Evolutionary conservation across 73 alveolate genomes (phyloP).

Genomic region (Stentor coeruleus): DNA sequence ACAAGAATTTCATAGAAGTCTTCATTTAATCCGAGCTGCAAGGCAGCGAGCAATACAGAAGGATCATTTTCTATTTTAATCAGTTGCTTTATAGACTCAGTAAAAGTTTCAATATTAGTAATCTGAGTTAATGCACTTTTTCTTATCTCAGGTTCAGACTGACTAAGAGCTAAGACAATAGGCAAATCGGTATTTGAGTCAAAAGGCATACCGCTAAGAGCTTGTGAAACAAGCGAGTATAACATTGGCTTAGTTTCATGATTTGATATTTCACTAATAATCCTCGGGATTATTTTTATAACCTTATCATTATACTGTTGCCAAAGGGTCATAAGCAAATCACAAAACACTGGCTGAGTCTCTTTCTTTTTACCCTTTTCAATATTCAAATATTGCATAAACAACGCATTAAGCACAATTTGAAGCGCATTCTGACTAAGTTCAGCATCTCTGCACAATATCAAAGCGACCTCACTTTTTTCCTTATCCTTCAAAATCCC

Average conservation of each 20-base stretch:
- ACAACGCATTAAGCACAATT: neutral
- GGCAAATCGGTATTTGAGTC: slow-evolving; percentile 12
- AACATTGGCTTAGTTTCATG: neutral
- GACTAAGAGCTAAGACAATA: neutral
- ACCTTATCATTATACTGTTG: neutral
- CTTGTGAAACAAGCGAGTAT: neutral
- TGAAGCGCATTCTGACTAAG: neutral
- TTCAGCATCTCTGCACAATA: neutral
- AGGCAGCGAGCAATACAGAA: neutral
- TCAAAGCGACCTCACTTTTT: neutral
- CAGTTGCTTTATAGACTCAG: neutral
- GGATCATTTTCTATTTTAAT: neutral
- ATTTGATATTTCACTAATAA: neutral
- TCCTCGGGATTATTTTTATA: neutral
- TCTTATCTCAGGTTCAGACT: neutral
- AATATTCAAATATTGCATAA: slow-evolving; percentile 5
- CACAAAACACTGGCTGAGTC: neutral
- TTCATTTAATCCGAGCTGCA: slow-evolving; percentile 50
- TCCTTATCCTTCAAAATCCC: neutral
- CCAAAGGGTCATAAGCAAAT: neutral
- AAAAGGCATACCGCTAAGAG: neutral
- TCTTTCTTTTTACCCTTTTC: neutral
- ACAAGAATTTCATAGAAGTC: slow-evolving; percentile 24
- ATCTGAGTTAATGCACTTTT: neutral
- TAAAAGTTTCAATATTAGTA: neutral